Evolutionary conservation across 1,284 basidiomycete genomes (phyloP).

Genomic region (Tylopilus sp.): DNA sequence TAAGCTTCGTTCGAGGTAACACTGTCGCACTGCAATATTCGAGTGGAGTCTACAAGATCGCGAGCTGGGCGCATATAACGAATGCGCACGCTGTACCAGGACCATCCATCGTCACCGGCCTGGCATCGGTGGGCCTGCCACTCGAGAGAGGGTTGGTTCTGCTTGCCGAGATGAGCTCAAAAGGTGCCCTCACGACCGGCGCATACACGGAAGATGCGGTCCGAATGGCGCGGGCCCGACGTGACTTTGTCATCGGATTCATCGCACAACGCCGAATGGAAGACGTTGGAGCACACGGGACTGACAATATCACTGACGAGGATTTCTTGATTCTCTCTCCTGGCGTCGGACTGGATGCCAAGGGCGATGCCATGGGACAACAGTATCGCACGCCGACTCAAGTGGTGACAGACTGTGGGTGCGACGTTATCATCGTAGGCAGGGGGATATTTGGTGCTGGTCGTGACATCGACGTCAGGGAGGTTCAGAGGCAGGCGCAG

Average conservation of each 20-base stretch:
- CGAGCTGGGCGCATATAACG: slow-evolving; percentile 95
- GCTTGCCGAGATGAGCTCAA: slow-evolving; percentile 95
- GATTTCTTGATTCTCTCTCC: slow-evolving; percentile 94
- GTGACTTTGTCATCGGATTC: slow-evolving; percentile 92
- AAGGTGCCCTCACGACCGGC: slow-evolving; percentile 82
- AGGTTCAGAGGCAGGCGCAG: slow-evolving; percentile 70
- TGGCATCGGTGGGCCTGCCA: slow-evolving; percentile 82
- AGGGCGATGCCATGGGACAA: slow-evolving; percentile 90
- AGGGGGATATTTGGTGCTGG: slow-evolving; percentile 89
- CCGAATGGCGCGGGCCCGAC: slow-evolving; percentile 76
- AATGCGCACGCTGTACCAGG: slow-evolving; percentile 97
- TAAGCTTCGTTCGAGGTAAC: slow-evolving; percentile 62
- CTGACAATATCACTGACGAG: slow-evolving; percentile 40
- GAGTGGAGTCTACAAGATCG: slow-evolving; percentile 89
- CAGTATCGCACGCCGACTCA: slow-evolving; percentile 92
- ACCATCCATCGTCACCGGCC: slow-evolving; percentile 87
- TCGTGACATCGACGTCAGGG: slow-evolving; percentile 52
- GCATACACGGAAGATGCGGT: slow-evolving; percentile 85
- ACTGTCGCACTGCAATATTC: slow-evolving; percentile 96
- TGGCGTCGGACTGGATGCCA: slow-evolving; percentile 83
- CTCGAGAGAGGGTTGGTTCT: slow-evolving; percentile 81
- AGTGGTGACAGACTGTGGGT: slow-evolving; percentile 82
- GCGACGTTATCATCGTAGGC: slow-evolving; percentile 98
- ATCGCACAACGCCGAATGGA: slow-evolving; percentile 89
- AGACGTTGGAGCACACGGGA: slow-evolving; percentile 44